These are phyloP conservation scores for Clonostachys rosea DNA, from an alignment of 2,329 filamentous ascomycete species.

Conservation along the genomic window DNA sequence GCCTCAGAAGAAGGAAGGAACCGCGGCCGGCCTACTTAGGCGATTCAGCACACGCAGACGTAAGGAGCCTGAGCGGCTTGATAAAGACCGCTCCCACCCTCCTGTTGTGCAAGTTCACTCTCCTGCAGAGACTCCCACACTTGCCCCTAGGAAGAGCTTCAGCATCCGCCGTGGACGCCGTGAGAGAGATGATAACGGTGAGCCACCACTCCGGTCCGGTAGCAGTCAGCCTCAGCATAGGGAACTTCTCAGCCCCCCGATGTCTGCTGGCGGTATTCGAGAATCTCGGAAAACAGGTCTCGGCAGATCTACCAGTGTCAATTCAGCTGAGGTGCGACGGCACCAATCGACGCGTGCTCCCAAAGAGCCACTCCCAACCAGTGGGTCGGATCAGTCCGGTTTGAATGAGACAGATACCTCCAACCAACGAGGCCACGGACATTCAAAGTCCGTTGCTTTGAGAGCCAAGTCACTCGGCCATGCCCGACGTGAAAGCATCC, in stretches of 20 bases:
- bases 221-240: constrained; percentile 69
- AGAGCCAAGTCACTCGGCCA: constrained; percentile 87
- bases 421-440: constrained; percentile 44
- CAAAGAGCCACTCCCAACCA: constrained; percentile 68
- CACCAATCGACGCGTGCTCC: constrained; percentile 42
- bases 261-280: constrained; percentile 50
- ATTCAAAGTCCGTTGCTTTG: constrained; percentile 57
- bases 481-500: constrained; percentile 85
- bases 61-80: constrained; percentile 59
- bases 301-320: constrained; percentile 86
- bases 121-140: constrained; percentile 57
- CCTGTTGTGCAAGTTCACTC: constrained; percentile 75
- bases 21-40: constrained; percentile 77
- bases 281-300: constrained; percentile 61
- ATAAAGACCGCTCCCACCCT: constrained; percentile 64
- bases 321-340: constrained; percentile 75
- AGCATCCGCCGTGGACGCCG: constrained; percentile 64
- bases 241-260: constrained; percentile 72
- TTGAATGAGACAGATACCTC: constrained; percentile 42
- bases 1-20: constrained; percentile 76
- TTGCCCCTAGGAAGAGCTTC: constrained; percentile 77
- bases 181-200: constrained; percentile 48
- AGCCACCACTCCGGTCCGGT: constrained; percentile 43
- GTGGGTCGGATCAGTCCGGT: constrained; percentile 73
- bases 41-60: constrained; percentile 84